Evolutionary conservation across 345 rosid species (phyloP), one percentile per base, ranked within the genome.

Genomic region (Acer negundo): DNA sequence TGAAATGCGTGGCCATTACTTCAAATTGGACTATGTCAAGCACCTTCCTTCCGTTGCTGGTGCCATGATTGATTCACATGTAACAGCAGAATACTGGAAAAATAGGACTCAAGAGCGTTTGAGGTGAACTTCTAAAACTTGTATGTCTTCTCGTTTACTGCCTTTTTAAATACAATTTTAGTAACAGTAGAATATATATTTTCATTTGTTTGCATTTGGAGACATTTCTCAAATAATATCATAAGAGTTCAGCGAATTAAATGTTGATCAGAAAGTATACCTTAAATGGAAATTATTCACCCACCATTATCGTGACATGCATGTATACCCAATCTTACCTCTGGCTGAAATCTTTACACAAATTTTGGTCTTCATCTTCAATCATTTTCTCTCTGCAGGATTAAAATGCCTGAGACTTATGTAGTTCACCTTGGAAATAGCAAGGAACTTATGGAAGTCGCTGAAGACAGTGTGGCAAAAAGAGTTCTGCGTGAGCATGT

Each of bases 351-450:
- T 53, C 58, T 23, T 42, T 42, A 22, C 56, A 13, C 16, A 73
- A 61, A 73, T 66, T 3, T 66, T 49, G n/a, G 28, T 65, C 42
- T 15, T 65, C 63, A 28, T 66, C 55, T 42, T 53, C 40, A 31
- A 20, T 38, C 10, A 13, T 55, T 20, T 67, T 31, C 13, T 22
- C 65, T 55, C 11, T 85, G 62, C 94, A 95, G 98, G 89, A 90
- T 95, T 77, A 86, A 86, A 84, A 95, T 95, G 98, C 98, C 98
- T 73, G 88, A 87, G 73, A 93, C 97, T 13, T 93, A 87, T 80
- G 98, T 92, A 16, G 98, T 93, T 76, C 98, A 95, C 86, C 87
- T 95, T 63, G 98, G 98, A 67, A 93, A 95, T 88, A 95, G 98
- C 80, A 86, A 92, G 81, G 98, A 92, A 77, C 86, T 93, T 69